phyloP scores from a whole-genome alignment of 306 rosid genomes.

The Vicia sativa region DNA sequence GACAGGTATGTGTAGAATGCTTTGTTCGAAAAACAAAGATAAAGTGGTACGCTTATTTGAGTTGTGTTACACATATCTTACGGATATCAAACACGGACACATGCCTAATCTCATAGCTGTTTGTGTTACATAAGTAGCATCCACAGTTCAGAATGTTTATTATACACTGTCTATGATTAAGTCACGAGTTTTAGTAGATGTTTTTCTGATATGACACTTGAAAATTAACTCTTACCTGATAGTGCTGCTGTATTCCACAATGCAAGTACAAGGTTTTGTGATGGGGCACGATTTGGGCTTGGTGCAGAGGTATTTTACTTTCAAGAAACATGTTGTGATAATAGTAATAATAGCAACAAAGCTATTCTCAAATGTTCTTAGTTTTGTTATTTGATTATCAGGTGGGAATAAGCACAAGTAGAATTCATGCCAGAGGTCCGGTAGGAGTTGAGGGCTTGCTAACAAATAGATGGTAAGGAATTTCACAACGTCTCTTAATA shows the following conservation, averaged over 20 bases:
- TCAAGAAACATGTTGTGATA: neutral
- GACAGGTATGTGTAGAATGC: constrained; percentile 59
- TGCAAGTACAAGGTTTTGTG: constrained; percentile 77
- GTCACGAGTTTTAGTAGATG: constrained; percentile 2
- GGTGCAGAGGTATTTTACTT: constrained; percentile 71
- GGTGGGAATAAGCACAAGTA: constrained; percentile 83
- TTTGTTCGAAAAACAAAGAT: neutral
- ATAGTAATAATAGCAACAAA: neutral
- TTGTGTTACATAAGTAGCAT: neutral
- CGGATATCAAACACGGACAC: too few relatives aligned
- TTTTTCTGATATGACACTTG: neutral
- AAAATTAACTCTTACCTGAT: constrained; percentile 16
- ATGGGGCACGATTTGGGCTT: constrained; percentile 83
- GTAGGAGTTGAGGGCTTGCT: constrained; percentile 94
- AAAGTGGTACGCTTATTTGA: too few relatives aligned
- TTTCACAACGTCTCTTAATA: constrained; percentile 16
- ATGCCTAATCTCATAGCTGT: too few relatives aligned
- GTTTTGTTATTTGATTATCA: constrained; percentile 41
- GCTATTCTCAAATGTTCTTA: constrained; percentile 22
- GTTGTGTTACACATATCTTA: too few relatives aligned
- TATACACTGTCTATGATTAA: neutral
- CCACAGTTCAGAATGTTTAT: neutral
- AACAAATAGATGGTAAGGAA: constrained; percentile 78
- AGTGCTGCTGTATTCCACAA: constrained; percentile 92
- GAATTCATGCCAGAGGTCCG: constrained; percentile 92